Evolutionary conservation across 441 rosid species (phyloP), one percentile per base, ranked within the genome.

Genomic region (Eutrema salsugineum): DNA sequence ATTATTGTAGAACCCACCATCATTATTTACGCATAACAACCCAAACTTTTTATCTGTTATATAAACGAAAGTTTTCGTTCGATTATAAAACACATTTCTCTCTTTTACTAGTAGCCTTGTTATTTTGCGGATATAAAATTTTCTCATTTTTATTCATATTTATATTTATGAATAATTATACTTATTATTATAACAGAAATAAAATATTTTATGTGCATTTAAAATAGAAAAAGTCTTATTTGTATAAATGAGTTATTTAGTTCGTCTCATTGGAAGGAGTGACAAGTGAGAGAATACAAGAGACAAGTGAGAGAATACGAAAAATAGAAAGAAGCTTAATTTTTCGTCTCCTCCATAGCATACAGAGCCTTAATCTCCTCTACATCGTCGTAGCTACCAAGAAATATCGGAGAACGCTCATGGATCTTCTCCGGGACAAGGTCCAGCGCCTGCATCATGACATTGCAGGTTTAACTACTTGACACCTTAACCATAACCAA

Each of bases 371-470:
- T 95, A 77, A 95, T 88, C 73, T 91, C 96, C 76, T 95, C 98
- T 30, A 95, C 91, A 58, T 95, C 99, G 2, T 95, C 96, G 20
- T 82, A 87, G 88, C 98, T 93, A 73, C 99, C 99, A 3, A 95
- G 91, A 81, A 95, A 95, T 83, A 95, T 81, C 1, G 99, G 98
- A 61, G 95, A 91, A 11, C 99, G 82, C 63, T 92, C 96, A 27
- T 95, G 98, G 69, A 95, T 91, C 56, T 87, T 84, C 71, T 71
- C 46, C 0, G 99, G 99, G 60, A 83, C 80, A 79, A 92, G 71
- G 71, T 95, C 96, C 38, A 95, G 91, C 12, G 99, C 98, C 97
- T 90, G 84, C 80, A 77, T 62, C 39, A 73, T n/a, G 35, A 53
- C 38, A 49, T 16, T 49, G 19, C n/a, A 51, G 12, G 51, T 56